Conservation (phyloP, 2,329 filamentous ascomycete genomes). For the Scedosporium dehoogii region DNA sequence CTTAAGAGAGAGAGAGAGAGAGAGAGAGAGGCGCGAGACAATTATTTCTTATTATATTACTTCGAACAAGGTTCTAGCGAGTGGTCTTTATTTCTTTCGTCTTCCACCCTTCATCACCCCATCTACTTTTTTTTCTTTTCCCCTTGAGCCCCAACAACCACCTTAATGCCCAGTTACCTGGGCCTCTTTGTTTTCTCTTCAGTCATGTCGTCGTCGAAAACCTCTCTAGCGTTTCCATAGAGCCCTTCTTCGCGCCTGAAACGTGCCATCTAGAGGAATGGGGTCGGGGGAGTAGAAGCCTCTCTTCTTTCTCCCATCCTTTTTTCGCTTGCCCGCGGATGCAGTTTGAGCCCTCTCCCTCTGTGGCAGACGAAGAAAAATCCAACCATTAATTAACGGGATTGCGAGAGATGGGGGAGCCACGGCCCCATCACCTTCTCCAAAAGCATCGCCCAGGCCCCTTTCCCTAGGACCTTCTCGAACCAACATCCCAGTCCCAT, state of each 20-base stretch:
- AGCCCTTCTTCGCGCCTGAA: too few species aligned
- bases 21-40: neutral
- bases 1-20: conserved; percentile 4
- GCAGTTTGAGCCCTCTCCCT: neutral
- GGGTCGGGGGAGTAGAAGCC: too few species aligned
- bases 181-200: too few species aligned
- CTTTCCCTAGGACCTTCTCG: neutral
- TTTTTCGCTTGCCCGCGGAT: too few species aligned
- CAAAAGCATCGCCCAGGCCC: too few species aligned
- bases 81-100: neutral
- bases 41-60: neutral
- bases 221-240: too few species aligned
- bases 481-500: neutral
- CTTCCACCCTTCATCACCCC: neutral
- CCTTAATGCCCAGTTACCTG: neutral
- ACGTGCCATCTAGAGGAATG: too few species aligned
- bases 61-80: neutral
- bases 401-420: too few species aligned
- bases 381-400: too few species aligned
- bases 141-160: neutral
- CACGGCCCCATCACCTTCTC: too few species aligned
- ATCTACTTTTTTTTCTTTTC: neutral
- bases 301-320: too few species aligned
- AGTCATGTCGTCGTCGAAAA: too few species aligned
- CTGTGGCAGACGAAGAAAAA: neutral